Evolutionary conservation across 2,329 filamentous ascomycete genomes (phyloP).

Genomic region (Mycosphaerella sp.): DNA sequence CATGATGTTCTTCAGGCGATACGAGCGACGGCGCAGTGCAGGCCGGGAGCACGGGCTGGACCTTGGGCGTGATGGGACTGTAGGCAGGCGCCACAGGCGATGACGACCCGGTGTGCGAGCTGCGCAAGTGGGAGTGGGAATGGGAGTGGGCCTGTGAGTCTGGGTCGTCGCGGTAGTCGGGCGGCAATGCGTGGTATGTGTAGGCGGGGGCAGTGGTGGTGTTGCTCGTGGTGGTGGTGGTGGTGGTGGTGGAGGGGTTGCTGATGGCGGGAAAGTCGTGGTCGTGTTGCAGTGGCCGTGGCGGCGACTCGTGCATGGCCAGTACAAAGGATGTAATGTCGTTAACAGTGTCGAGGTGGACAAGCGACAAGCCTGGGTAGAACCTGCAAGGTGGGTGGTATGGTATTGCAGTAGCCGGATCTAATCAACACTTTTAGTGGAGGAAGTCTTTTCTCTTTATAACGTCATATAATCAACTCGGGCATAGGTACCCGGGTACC

Average conservation of each 20-base stretch:
- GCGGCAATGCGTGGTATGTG: constrained; percentile 2
- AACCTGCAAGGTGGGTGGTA: no score
- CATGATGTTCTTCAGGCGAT: constrained; percentile 13
- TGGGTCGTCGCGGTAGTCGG: neutral
- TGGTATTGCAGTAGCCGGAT: no score
- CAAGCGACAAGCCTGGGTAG: no score
- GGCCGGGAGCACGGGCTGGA: constrained; percentile 27
- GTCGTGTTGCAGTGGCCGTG: neutral
- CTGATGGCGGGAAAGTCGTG: neutral
- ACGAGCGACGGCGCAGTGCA: constrained; percentile 9
- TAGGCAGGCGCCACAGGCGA: constrained; percentile 27
- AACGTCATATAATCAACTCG: no score
- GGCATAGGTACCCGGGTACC: no score
- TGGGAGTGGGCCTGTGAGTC: neutral
- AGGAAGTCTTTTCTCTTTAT: no score
- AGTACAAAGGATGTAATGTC: no score
- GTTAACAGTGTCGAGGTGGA: no score
- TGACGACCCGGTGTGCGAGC: constrained; percentile 11
- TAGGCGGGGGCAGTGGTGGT: neutral
- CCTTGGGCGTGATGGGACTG: constrained; percentile 33
- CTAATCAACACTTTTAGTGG: no score
- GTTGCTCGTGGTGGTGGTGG: neutral
- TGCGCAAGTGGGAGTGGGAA: neutral
- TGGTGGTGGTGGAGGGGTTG: neutral
- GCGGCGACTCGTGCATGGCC: neutral